Evolutionary conservation across 2,329 filamentous ascomycete genomes (phyloP), one percentile per base, ranked within the genome.

Genomic region (Periconia macrospinosa): DNA sequence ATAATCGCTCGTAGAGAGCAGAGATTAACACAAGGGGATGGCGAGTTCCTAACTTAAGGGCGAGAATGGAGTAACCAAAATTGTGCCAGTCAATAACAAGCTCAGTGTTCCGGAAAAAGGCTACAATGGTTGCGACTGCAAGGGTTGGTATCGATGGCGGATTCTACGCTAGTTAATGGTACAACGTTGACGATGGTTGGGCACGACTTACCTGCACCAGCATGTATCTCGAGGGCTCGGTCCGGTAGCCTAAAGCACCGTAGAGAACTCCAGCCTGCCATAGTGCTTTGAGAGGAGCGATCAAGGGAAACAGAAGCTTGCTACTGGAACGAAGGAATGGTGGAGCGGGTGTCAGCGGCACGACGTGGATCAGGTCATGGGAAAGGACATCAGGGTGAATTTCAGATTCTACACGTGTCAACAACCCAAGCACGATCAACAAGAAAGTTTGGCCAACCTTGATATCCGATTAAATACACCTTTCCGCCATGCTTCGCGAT

Each of bases 71-170:
- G 81, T 93, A 96, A 62, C 93, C 94, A 74, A 97, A 97, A 75
- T 99, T 99, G 79, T 99, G 94, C 94, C 94, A 99, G 78, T 99
- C 94, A 51, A 97, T 89, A 56, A 97, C 81, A 3, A 99, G 82
- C 52, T 85, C 84, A 40, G 90, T 96, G 62, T 90, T 88, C 47
- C 94, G 87, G 47, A 96, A 73, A 62, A 86, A 83, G 65, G 90
- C 90, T 45, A 91, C 81, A 3, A 92, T 57, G 19, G 87, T 80
- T 15, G 91, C 89, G 37, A 97, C 79, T 48, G 88, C 84, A 19
- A 99, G 83, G 0, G 92, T 96, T 0, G 94, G 94, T 54, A 97
- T 96, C 0, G 93, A 94, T 0, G 94, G 94, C 7, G 94, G 94
- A 65, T 97, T 99, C 82, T 97, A 75, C 6, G 59, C 30, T 5